Conservation (phyloP, 2,329 filamentous ascomycete species). For the Epichloe scottii region DNA sequence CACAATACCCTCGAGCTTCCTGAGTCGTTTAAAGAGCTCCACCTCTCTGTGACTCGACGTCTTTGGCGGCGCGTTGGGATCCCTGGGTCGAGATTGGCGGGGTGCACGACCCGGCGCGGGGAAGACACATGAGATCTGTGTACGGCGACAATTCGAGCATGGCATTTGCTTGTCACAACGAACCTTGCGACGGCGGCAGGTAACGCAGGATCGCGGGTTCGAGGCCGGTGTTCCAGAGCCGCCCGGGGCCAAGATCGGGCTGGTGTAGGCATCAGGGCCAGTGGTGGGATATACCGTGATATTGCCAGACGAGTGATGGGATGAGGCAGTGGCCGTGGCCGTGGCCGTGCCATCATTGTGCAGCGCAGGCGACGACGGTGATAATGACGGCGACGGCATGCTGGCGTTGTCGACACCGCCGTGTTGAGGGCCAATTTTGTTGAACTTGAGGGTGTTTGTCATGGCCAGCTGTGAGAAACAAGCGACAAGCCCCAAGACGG, state of each 20-base stretch:
- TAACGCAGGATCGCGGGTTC: constrained; percentile 38
- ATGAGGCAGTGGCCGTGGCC: constrained; percentile 6
- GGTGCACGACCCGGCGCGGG: constrained; percentile 63
- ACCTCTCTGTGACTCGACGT: constrained; percentile 49
- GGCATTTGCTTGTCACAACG: constrained; percentile 69
- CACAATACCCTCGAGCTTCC: constrained; percentile 65
- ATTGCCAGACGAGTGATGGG: constrained; percentile 16
- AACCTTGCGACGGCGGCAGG: constrained; percentile 48
- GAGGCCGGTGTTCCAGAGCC: constrained; percentile 22
- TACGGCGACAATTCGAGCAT: constrained; percentile 62
- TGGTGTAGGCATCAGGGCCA: constrained; percentile 25
- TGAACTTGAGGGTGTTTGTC: constrained; percentile 13
- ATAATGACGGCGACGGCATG: constrained; percentile 10
- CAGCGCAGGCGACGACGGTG: constrained; percentile 10
- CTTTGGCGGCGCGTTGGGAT: constrained; percentile 48
- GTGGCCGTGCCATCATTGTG: constrained; percentile 10
- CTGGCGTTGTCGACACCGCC: constrained; percentile 11
- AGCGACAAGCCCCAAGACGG: too few relatives aligned
- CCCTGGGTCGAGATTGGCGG: constrained; percentile 51
- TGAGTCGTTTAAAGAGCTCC: constrained; percentile 59
- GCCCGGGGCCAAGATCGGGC: constrained; percentile 22
- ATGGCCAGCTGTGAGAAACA: neutral
- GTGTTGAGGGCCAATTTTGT: constrained; percentile 7
- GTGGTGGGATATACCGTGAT: constrained; percentile 28
- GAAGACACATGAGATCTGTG: constrained; percentile 60